Evolutionary conservation across 495 filamentous ascomycete species (phyloP), one percentile per base, ranked within the genome.

Genomic region (Neurospora sp.): DNA sequence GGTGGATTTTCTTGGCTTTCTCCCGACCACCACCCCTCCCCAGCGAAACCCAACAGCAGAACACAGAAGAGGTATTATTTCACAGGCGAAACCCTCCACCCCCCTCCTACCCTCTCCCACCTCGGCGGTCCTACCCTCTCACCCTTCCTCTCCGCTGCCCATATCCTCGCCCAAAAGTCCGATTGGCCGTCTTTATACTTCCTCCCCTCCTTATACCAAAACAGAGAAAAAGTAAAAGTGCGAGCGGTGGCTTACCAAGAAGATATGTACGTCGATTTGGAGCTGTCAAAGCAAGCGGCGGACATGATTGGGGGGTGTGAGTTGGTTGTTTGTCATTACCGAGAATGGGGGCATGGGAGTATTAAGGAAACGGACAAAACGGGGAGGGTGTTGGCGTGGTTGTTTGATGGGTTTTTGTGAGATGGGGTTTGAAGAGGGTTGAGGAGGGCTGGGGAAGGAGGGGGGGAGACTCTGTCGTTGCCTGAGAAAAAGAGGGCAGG

Each of bases 261-360:
- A 43, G 94, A 98, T 77, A 96, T 97, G 94, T 97, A 94, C 76
- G 94, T 98, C 34, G 90, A 94, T 74, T 91, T 85, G 74, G 89
- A 90, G 5, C 79, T 93, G 9, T 87, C 91, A 0, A 81, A 85
- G 62, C 13, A 34, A 2, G 88, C 88, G 62, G 93, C 93, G n/a
- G 92, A 89, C 13, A 79, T 82, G 10, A 90, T 87, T 79, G 89
- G 88, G 73, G 89, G 89, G 2, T 90, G 86, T 75, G 92, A 93
- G 80, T 88, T 89, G 66, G 92, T 91, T 73, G 28, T 62, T 62
- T 62, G 54, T 62, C 54, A 28, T 9, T 19, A 0, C 5, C 0
- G 54, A 0, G 84, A 91, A 70, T 93, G 93, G 74, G 21, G 40
- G 70, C 94, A 98, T 79, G 89, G 94, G 76, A 92, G 90, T 0